Evolutionary conservation across 805 yeast species (phyloP), one percentile per base, ranked within the genome.

Genomic region (Kodamaea fukazawae): DNA sequence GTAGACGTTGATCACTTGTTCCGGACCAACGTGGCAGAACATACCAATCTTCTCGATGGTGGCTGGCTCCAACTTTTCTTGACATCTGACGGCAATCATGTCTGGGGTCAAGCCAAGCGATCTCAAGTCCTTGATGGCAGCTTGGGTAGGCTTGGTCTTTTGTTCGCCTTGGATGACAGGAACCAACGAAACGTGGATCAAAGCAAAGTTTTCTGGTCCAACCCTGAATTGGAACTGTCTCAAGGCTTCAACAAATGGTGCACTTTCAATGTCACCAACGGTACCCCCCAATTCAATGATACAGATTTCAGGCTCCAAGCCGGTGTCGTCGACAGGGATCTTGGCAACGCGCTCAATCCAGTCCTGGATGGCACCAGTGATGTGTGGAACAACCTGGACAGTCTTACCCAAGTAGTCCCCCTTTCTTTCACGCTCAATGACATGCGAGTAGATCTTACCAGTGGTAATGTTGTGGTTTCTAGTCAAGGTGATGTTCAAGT

Each of bases 11-110:
- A 93, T 76, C 34, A 93, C 98, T 72, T 95, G 98, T 42, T 91
- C 89, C n/a, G 95, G 86, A 22, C 96, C 97, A 52, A 93, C 99
- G 60, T 93, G 98, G 66, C 98, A 91, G 70, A 93, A 93, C 98
- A 93, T 93, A 44, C 97, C 93, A 58, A 93, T 91, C 70, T 93
- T 93, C 49, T 86, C 91, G 58, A 84, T 86, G n/a, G 96, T 89
- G 49, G 89, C 80, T 43, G 68, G 67, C 56, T 86, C 95, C 53
- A 93, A 76, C 57, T 77, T 76, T 51, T 85, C 85, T 38, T 87
- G 75, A 73, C 99, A 93, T 72, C 99, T 81, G 73, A 98, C 91
- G 42, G 98, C 99, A 70, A 93, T 88, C 80, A 93, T 83, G 65
- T 93, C 98, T 14, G 98, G 98, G 28, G 83, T 79, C 61, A 93